These are phyloP conservation scores for Leccinellum rugosiceps DNA, from an alignment of 768 basidiomycete species.

Conservation along the genomic window DNA sequence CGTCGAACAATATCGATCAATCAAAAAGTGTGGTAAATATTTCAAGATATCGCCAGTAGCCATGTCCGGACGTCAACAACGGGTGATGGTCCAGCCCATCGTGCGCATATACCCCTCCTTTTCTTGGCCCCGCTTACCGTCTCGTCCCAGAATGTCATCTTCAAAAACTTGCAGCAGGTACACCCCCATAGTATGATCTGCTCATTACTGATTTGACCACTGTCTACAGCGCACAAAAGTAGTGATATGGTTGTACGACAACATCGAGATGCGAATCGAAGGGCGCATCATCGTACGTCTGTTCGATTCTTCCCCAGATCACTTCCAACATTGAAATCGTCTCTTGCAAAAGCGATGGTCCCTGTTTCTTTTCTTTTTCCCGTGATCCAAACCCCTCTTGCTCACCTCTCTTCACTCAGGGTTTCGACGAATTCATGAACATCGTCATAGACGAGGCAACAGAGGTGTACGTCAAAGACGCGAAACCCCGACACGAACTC, in stretches of 20 bases:
- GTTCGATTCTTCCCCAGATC: slow-evolving; percentile 20
- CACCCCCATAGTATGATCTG: background rate
- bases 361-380: slow-evolving; percentile 1
- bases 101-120: slow-evolving; percentile 67
- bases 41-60: slow-evolving; percentile 29
- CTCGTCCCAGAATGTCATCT: slow-evolving; percentile 80
- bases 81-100: slow-evolving; percentile 99
- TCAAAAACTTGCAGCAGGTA: slow-evolving; percentile 94
- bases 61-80: slow-evolving; percentile 92
- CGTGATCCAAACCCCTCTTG: slow-evolving; percentile 1
- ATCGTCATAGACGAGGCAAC: slow-evolving; percentile 90
- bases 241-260: slow-evolving; percentile 95
- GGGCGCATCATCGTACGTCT: slow-evolving; percentile 89
- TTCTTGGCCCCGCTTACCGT: slow-evolving; percentile 3
- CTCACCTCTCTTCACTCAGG: slow-evolving; percentile 48
- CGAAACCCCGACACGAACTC: slow-evolving; percentile 78
- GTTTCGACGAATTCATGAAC: slow-evolving; percentile 99
- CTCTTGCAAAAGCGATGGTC: slow-evolving; percentile 36
- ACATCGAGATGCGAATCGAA: slow-evolving; percentile 94
- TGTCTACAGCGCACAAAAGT: slow-evolving; percentile 70
- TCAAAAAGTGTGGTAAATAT: no score
- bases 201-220: slow-evolving; percentile 9
- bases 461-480: slow-evolving; percentile 89
- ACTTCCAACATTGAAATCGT: slow-evolving; percentile 39
- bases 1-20: no score